phyloP scores from a whole-genome alignment of 139 green algal species.

The Eudorina sp. region DNA sequence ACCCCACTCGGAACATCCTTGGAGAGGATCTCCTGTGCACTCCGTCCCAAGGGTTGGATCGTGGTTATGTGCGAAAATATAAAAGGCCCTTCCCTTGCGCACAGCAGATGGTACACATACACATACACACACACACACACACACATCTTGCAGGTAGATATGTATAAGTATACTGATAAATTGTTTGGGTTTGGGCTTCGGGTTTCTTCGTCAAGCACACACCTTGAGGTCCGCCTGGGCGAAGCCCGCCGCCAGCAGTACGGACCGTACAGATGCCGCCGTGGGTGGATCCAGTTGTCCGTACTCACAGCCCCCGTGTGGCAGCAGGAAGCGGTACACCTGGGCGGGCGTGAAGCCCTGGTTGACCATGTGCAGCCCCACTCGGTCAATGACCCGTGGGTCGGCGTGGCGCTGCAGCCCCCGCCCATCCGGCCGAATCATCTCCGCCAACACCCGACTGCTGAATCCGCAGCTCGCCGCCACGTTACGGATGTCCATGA shows the following conservation, averaged over 20 bases:
- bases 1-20: too few species aligned
- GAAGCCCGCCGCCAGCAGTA: slow-evolving; percentile 39
- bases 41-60: too few species aligned
- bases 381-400: slow-evolving; percentile 38
- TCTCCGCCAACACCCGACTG: background rate
- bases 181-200: too few species aligned
- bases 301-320: slow-evolving; percentile 33
- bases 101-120: too few species aligned
- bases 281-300: slow-evolving; percentile 1
- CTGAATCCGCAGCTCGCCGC: slow-evolving; percentile 23
- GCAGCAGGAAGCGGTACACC: slow-evolving; percentile 33
- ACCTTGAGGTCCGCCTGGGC: slow-evolving; percentile 18
- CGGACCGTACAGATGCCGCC: background rate
- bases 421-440: slow-evolving; percentile 32
- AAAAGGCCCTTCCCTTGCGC: too few species aligned
- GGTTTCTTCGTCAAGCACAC: background rate
- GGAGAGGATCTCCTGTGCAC: too few species aligned
- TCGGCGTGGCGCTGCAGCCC: slow-evolving; percentile 34
- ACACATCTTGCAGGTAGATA: too few species aligned
- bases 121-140: too few species aligned
- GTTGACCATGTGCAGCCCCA: slow-evolving; percentile 32
- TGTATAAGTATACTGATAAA: too few species aligned
- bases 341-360: slow-evolving; percentile 32
- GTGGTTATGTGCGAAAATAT: too few species aligned
- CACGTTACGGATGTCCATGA: slow-evolving; percentile 35